Evolutionary conservation across 2,329 filamentous ascomycete species (phyloP).

Genomic region (Graphilbum sp.): DNA sequence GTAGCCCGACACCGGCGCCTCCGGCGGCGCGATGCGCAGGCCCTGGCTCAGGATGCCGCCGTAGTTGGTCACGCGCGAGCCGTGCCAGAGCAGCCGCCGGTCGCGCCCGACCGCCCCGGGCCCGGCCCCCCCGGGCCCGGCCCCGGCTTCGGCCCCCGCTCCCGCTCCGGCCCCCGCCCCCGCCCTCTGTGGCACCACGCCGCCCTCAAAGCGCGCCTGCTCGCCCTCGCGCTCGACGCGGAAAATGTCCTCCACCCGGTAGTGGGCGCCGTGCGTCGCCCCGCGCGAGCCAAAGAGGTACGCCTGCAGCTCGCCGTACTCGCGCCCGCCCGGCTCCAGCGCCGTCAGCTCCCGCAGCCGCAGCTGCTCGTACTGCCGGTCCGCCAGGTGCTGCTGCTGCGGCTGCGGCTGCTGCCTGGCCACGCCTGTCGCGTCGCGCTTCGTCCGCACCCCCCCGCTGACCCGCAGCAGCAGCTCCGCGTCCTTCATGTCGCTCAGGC

Average conservation of each 20-base stretch:
- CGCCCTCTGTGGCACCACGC: conserved; percentile 13
- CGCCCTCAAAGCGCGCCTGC: conserved; percentile 48
- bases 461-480: conserved; percentile 62
- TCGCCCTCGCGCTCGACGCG: conserved; percentile 65
- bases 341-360: conserved; percentile 62
- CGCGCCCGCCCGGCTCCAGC: conserved; percentile 37
- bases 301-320: conserved; percentile 47
- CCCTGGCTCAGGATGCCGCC: conserved; percentile 79
- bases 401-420: conserved; percentile 11
- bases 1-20: conserved; percentile 65
- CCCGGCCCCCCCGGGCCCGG: conserved; percentile 26
- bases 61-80: conserved; percentile 68
- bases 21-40: conserved; percentile 73
- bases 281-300: conserved; percentile 56
- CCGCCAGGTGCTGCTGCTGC: conserved; percentile 45
- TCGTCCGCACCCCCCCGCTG: too few relatives aligned
- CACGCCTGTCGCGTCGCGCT: too few relatives aligned
- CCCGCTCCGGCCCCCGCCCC: too few relatives aligned
- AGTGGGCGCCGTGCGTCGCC: conserved; percentile 43
- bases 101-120: conserved; percentile 19
- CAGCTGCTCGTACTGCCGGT: conserved; percentile 56
- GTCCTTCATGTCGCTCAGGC: conserved; percentile 72
- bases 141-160: too few relatives aligned
- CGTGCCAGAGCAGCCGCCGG: conserved; percentile 73
- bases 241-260: conserved; percentile 60